Conservation (phyloP, 2,329 filamentous ascomycete genomes). For the Xylariomycetidae sp. region DNA sequence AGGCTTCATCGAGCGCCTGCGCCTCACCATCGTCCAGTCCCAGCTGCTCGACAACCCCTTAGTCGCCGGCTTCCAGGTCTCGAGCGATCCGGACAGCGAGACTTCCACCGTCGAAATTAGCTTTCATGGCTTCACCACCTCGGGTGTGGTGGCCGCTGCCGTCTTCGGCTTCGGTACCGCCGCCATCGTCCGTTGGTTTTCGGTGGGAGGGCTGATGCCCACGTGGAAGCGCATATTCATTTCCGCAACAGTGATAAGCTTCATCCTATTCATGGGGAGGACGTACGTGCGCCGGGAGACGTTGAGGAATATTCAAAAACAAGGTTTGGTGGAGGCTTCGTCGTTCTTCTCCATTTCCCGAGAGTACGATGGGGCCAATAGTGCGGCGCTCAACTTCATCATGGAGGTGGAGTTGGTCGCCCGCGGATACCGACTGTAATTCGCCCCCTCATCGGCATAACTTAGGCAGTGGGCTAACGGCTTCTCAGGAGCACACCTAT, state of each 20-base stretch:
- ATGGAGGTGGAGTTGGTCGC: conserved; percentile 29
- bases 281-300: conserved; percentile 25
- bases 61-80: conserved; percentile 19
- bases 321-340: conserved; percentile 21
- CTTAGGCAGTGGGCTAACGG: conserved; percentile 8
- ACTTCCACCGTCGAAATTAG: conserved; percentile 14
- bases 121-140: conserved; percentile 23
- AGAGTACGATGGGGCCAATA: conserved; percentile 27
- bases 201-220: conserved; percentile 19
- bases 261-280: conserved; percentile 16
- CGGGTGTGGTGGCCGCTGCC: conserved; percentile 24
- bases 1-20: conserved; percentile 28
- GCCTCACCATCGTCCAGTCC: conserved; percentile 27
- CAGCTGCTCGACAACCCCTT: conserved; percentile 27
- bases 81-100: conserved; percentile 13
- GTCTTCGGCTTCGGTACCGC: conserved; percentile 24
- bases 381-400: conserved; percentile 28
- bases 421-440: conserved; percentile 28
- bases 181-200: conserved; percentile 23
- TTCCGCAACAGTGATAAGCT: conserved; percentile 14
- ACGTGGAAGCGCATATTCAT: conserved; percentile 22
- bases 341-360: conserved; percentile 24
- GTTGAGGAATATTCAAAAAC: conserved; percentile 25
- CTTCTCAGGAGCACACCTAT: conserved; percentile 69
- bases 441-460: not conserved